Evolutionary conservation across 495 filamentous ascomycete genomes (phyloP).

Genomic region (Neurospora sp.): DNA sequence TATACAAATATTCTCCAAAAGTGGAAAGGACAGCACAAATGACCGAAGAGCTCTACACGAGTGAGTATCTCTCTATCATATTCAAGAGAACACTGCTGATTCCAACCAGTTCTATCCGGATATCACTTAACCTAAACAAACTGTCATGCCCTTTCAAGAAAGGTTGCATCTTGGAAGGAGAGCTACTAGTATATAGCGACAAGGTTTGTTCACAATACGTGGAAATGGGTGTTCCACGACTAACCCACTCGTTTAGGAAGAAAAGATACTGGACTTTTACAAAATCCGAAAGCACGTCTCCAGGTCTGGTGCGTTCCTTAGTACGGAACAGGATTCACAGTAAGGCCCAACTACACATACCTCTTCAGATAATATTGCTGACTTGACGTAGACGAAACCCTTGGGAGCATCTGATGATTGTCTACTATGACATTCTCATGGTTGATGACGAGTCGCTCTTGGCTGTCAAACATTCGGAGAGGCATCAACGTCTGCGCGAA

Average conservation of each 20-base stretch:
- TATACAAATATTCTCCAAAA: slow-evolving; percentile 83
- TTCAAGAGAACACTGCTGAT: slow-evolving; percentile 5
- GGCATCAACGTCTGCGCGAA: slow-evolving; percentile 48
- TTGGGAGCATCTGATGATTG: slow-evolving; percentile 72
- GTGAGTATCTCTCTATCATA: slow-evolving; percentile 20
- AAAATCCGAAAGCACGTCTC: slow-evolving; percentile 72
- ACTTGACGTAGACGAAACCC: slow-evolving; percentile 40
- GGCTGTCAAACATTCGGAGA: slow-evolving; percentile 45
- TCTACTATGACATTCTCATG: slow-evolving; percentile 71
- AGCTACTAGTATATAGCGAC: slow-evolving; percentile 68
- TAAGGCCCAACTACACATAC: slow-evolving; percentile 23
- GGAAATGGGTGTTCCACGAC: not conserved
- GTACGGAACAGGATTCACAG: slow-evolving; percentile 60
- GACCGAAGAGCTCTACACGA: slow-evolving; percentile 54
- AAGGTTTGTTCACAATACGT: slow-evolving; percentile 21
- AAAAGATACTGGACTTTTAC: slow-evolving; percentile 57
- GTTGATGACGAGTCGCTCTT: slow-evolving; percentile 60
- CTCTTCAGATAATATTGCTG: not conserved
- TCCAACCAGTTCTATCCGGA: slow-evolving; percentile 30
- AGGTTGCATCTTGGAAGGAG: slow-evolving; percentile 71
- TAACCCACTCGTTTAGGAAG: slow-evolving; percentile 17
- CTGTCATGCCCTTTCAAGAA: slow-evolving; percentile 45
- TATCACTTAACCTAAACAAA: slow-evolving; percentile 48
- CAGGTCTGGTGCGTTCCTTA: slow-evolving; percentile 61
- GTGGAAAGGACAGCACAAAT: slow-evolving; percentile 73